Conservation (phyloP, 2,329 filamentous ascomycete genomes). For the Alternaria consortialis region DNA sequence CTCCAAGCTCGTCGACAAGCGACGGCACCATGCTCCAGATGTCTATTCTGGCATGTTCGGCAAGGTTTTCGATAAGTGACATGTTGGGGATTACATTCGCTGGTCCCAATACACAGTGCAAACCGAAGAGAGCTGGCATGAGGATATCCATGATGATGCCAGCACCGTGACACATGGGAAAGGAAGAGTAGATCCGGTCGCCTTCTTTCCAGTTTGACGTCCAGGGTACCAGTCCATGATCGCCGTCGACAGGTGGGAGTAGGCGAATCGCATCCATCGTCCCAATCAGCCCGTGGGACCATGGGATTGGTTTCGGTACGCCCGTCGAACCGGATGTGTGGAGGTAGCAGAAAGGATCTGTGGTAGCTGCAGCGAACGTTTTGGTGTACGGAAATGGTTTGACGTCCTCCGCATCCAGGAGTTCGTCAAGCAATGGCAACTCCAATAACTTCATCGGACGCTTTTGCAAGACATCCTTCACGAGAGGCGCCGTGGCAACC, state of each 20-base stretch:
- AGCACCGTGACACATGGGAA: slow-evolving; percentile 51
- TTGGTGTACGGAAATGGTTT: slow-evolving; percentile 26
- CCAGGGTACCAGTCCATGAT: slow-evolving; percentile 29
- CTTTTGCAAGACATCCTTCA: slow-evolving; percentile 18
- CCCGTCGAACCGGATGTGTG: slow-evolving; percentile 52
- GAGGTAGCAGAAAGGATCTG: slow-evolving; percentile 39
- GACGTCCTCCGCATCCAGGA: slow-evolving; percentile 18
- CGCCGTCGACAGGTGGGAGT: slow-evolving; percentile 45
- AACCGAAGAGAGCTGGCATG: slow-evolving; percentile 48
- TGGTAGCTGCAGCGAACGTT: slow-evolving; percentile 29
- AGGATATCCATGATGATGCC: slow-evolving; percentile 56
- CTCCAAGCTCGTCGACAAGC: slow-evolving; percentile 35
- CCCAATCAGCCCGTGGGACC: slow-evolving; percentile 44
- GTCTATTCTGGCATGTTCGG: slow-evolving; percentile 45
- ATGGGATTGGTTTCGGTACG: slow-evolving; percentile 47
- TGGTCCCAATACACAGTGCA: slow-evolving; percentile 52
- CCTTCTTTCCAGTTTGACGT: slow-evolving; percentile 33
- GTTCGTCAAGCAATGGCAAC: slow-evolving; percentile 24
- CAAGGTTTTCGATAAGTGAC: slow-evolving; percentile 46
- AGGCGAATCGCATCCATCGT: slow-evolving; percentile 52
- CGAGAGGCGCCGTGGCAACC: slow-evolving; percentile 10
- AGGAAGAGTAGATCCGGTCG: slow-evolving; percentile 40
- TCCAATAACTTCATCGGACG: slow-evolving; percentile 23
- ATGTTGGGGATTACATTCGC: slow-evolving; percentile 49
- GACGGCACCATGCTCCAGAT: slow-evolving; percentile 36